phyloP scores from a whole-genome alignment of 2,329 filamentous ascomycete species.

The Lasiodiplodia citricola region DNA sequence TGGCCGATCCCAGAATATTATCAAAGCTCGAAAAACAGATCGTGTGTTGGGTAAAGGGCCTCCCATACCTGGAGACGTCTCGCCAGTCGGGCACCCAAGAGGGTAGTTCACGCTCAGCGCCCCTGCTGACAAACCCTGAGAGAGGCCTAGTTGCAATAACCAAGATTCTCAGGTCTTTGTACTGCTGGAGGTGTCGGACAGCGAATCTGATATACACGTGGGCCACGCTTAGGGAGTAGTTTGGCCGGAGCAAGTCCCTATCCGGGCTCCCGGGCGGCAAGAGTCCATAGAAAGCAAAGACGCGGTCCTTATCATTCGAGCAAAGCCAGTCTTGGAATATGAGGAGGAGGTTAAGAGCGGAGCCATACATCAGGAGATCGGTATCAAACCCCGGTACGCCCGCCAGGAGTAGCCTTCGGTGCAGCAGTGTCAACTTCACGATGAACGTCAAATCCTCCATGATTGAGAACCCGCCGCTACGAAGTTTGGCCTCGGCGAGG shows the following conservation, averaged over 20 bases:
- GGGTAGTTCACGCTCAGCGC: not conserved
- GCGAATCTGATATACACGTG: not conserved
- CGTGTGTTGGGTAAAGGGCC: no score
- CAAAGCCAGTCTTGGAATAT: not conserved
- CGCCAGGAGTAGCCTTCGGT: not conserved
- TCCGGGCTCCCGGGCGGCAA: not conserved
- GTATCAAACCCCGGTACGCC: no score
- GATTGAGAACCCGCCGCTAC: no score
- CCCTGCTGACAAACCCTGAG: not conserved
- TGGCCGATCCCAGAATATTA: no score
- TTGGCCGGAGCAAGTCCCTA: not conserved
- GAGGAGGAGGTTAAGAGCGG: not conserved
- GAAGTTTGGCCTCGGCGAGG: no score
- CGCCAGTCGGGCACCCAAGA: not conserved
- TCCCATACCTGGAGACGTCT: not conserved
- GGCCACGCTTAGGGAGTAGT: not conserved
- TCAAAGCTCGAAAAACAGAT: no score
- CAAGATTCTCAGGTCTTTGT: not conserved
- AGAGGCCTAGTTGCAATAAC: not conserved
- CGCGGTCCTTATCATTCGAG: not conserved
- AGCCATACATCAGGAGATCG: no score
- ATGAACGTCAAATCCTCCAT: not conserved
- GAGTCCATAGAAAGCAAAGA: constrained; percentile 1
- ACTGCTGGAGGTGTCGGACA: not conserved
- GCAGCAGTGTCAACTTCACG: not conserved